phyloP scores from a whole-genome alignment of 2,329 filamentous ascomycete genomes.

The Truncatella angustata region DNA sequence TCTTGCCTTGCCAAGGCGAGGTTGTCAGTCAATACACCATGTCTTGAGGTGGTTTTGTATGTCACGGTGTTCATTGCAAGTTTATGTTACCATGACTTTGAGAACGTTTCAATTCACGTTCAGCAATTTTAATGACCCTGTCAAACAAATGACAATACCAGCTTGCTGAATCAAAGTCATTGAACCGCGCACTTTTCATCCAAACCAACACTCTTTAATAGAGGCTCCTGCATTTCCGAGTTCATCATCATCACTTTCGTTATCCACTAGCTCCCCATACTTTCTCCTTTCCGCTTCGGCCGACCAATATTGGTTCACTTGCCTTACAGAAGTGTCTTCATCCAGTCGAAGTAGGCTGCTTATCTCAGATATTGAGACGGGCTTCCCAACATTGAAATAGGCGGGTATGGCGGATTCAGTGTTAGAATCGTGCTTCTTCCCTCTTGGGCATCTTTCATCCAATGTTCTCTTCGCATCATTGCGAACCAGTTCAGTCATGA shows the following conservation, averaged over 20 bases:
- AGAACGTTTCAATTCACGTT: too few species aligned
- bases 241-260: neutral
- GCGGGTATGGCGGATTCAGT: neutral
- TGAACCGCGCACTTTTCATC: too few species aligned
- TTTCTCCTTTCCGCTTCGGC: neutral
- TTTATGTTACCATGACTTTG: too few species aligned
- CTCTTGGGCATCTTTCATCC: neutral
- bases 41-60: too few species aligned
- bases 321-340: neutral
- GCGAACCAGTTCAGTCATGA: neutral
- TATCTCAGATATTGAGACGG: neutral
- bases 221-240: neutral
- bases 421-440: conserved; percentile 3
- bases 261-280: neutral
- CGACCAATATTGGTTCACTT: neutral
- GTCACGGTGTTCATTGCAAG: too few species aligned
- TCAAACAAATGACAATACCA: too few species aligned
- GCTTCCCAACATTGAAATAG: neutral
- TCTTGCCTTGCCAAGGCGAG: too few species aligned
- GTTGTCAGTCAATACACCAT: too few species aligned
- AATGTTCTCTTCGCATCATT: conserved; percentile 8
- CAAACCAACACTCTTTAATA: too few species aligned
- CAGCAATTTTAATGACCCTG: too few species aligned
- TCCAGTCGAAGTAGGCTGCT: neutral
- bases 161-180: too few species aligned